Percentiles rank a stretch among this genome's conserved stretches.
Evolutionary conservation across 2,329 filamentous ascomycete species (phyloP).

Genomic region (Arthrinium phaeospermum): DNA sequence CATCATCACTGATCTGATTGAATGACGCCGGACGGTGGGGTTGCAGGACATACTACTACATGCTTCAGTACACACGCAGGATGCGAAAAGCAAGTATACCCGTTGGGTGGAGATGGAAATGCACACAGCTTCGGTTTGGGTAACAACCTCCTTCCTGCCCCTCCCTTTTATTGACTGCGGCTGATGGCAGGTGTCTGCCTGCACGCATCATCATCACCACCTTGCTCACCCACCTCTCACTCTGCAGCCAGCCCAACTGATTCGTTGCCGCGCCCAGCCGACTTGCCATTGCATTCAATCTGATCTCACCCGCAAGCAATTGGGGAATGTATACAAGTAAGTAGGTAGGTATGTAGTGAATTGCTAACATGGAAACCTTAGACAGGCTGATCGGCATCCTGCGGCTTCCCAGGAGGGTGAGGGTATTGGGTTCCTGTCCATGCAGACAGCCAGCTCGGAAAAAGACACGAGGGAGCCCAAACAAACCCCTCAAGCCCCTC

Average conservation of each 20-base stretch:
- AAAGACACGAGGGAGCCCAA: neutral
- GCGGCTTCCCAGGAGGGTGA: neutral
- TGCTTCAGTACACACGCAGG: neutral
- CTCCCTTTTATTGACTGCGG: neutral
- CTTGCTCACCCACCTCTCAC: neutral
- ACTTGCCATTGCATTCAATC: neutral
- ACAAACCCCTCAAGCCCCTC: neutral
- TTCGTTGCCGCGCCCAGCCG: neutral
- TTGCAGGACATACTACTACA: neutral
- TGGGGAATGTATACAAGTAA: neutral
- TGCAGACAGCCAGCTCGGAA: neutral
- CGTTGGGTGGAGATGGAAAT: neutral
- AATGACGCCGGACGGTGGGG: too few relatives aligned
- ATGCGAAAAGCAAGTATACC: constrained; percentile 1
- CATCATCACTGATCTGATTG: neutral
- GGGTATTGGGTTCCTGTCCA: neutral
- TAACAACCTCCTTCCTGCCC: neutral
- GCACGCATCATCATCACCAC: neutral
- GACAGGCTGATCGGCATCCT: neutral
- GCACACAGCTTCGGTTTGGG: neutral
- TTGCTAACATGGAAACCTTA: neutral
- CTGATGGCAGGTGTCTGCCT: neutral
- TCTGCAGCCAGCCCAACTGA: neutral
- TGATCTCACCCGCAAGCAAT: neutral
- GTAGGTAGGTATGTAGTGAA: neutral